These are phyloP conservation scores for Yamadazyma taylorii DNA, from an alignment of 1,139 yeast species.

Conservation along the genomic window DNA sequence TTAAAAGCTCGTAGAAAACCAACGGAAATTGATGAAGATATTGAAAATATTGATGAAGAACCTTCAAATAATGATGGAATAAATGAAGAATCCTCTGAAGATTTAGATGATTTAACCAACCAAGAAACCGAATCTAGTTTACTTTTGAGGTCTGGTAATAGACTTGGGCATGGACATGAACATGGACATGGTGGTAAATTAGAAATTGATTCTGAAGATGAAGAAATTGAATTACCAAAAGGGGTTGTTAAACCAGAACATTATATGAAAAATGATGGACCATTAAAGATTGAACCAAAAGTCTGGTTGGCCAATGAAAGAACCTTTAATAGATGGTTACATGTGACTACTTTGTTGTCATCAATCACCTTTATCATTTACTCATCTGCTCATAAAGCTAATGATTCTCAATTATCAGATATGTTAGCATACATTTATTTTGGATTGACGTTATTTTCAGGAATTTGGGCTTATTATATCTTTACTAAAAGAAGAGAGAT, in stretches of 20 bases:
- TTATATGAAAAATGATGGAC: conserved; percentile 85
- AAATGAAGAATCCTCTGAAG: conserved; percentile 15
- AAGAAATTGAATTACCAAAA: conserved; percentile 78
- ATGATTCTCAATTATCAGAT: conserved; percentile 56
- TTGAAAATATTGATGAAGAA: conserved; percentile 11
- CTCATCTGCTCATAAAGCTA: conserved; percentile 68
- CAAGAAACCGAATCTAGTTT: conserved; percentile 11
- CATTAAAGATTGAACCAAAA: conserved; percentile 91
- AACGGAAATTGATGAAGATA: conserved; percentile 7
- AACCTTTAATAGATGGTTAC: conserved; percentile 94
- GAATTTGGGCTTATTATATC: conserved; percentile 85
- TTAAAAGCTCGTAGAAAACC: conserved; percentile 4
- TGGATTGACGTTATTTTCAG: conserved; percentile 75
- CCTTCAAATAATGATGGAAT: conserved; percentile 10
- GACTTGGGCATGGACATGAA: too few species aligned
- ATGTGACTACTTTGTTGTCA: conserved; percentile 85
- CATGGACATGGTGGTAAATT: too few species aligned
- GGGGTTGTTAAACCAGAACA: conserved; percentile 83
- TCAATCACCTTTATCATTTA: conserved; percentile 84
- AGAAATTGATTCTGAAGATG: conserved; percentile 83
- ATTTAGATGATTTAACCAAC: conserved; percentile 12
- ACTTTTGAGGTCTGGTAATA: neutral
- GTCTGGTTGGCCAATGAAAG: conserved; percentile 99
- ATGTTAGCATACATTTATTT: conserved; percentile 78
- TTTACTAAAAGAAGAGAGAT: conserved; percentile 70